These are phyloP conservation scores for Globomyces sp. DNA, from an alignment of 371 early-diverging fungal genomes.

Conservation along the genomic window DNA sequence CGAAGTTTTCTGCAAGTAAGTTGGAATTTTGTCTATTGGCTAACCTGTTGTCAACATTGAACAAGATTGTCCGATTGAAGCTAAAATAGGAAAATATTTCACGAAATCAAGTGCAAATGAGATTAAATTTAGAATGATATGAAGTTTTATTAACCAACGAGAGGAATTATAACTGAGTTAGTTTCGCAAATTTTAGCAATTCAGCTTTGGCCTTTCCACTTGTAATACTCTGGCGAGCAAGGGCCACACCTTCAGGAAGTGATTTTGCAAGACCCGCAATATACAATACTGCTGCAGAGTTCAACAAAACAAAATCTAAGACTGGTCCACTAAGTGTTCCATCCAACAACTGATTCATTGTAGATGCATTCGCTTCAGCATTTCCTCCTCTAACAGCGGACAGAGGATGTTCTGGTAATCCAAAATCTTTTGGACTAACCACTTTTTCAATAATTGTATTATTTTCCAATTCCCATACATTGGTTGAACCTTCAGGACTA, in stretches of 20 bases:
- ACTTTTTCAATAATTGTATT: constrained; percentile 61
- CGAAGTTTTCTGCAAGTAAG: too few species aligned
- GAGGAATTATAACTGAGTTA: too few species aligned
- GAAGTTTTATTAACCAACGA: too few species aligned
- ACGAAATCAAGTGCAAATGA: too few species aligned
- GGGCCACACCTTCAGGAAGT: constrained; percentile 72
- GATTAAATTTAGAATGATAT: too few species aligned
- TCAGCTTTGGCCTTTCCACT: constrained; percentile 59
- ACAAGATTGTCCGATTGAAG: too few species aligned
- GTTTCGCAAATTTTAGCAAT: too few species aligned
- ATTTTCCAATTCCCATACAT: constrained; percentile 68
- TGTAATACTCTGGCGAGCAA: constrained; percentile 72
- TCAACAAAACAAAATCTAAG: constrained; percentile 87
- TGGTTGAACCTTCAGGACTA: constrained; percentile 72
- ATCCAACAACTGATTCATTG: constrained; percentile 63
- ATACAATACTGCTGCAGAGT: constrained; percentile 80
- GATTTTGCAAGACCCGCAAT: constrained; percentile 74
- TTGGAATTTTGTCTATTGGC: too few species aligned
- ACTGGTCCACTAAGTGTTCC: constrained; percentile 67
- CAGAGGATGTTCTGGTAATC: constrained; percentile 72
- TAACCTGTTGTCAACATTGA: too few species aligned
- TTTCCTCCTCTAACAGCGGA: constrained; percentile 76
- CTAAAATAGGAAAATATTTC: too few species aligned
- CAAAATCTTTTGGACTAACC: constrained; percentile 86
- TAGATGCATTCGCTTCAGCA: constrained; percentile 68